These are phyloP conservation scores for Fistulifera solaris DNA, from an alignment of 108 stramenopile genomes.

Conservation along the genomic window DNA sequence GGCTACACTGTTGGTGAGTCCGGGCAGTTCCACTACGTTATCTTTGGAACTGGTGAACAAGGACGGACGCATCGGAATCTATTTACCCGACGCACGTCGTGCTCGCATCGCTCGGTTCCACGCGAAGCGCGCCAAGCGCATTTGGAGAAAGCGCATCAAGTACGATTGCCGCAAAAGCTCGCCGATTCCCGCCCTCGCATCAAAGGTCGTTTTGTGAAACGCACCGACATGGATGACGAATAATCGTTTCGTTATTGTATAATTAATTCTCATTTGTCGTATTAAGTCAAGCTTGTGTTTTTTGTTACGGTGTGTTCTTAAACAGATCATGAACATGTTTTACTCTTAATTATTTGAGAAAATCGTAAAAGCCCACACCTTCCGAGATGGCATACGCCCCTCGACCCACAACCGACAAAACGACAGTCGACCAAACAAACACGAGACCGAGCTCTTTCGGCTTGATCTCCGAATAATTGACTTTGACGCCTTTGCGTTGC, in stretches of 20 bases:
- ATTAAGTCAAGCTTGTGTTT: no score
- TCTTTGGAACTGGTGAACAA: conserved; percentile 82
- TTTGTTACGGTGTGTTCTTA: no score
- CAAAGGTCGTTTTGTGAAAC: conserved; percentile 96
- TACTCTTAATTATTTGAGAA: conserved; percentile 1
- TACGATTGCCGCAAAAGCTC: conserved; percentile 98
- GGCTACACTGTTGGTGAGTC: conserved; percentile 3
- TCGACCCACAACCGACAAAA: not conserved
- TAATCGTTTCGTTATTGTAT: not conserved
- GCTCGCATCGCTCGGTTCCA: conserved; percentile 93
- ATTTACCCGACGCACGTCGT: conserved; percentile 87
- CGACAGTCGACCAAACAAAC: conserved; percentile 23
- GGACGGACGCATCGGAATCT: conserved; percentile 88
- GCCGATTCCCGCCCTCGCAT: conserved; percentile 97
- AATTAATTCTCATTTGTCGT: no score
- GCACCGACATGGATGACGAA: conserved; percentile 28
- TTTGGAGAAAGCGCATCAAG: conserved; percentile 98
- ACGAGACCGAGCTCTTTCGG: conserved; percentile 20
- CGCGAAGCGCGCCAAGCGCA: conserved; percentile 87
- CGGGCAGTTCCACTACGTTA: conserved; percentile 33
- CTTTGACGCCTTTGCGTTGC: conserved; percentile 33
- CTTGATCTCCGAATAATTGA: conserved; percentile 19
- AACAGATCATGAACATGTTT: no score
- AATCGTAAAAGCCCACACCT: conserved; percentile 8
- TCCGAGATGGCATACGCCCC: conserved; percentile 7